Percentiles rank a stretch among this genome's conserved stretches.
Conservation (phyloP, 257 asterid species). For the Solanum microdontum region DNA sequence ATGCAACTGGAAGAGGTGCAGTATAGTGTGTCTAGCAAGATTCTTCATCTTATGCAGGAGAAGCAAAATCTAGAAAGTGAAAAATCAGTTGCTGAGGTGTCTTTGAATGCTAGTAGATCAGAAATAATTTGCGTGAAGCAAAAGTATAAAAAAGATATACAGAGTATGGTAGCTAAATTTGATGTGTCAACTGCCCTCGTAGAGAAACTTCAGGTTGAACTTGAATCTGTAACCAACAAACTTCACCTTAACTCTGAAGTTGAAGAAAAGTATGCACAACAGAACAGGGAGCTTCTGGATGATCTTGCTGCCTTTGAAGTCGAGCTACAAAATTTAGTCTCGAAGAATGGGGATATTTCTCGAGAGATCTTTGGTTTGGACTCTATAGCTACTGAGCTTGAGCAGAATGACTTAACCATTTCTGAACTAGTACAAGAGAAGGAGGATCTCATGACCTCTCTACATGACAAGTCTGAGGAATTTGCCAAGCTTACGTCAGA, state of each 20-base stretch:
- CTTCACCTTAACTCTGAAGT: slow-evolving; percentile 40
- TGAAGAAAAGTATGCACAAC: slow-evolving; percentile 40
- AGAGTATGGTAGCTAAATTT: slow-evolving; percentile 34
- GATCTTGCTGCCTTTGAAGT: slow-evolving; percentile 52
- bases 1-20: slow-evolving; percentile 60
- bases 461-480: slow-evolving; percentile 42
- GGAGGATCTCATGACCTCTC: slow-evolving; percentile 31
- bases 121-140: slow-evolving; percentile 56
- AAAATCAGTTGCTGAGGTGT: slow-evolving; percentile 35
- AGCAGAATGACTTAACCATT: slow-evolving; percentile 30
- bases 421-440: slow-evolving; percentile 42
- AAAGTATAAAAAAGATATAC: slow-evolving; percentile 40
- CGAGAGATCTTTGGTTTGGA: slow-evolving; percentile 43
- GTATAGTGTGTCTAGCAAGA: slow-evolving; percentile 25
- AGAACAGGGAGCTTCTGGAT: slow-evolving; percentile 45
- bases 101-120: slow-evolving; percentile 42
- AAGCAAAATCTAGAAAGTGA: slow-evolving; percentile 47
- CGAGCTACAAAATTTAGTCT: slow-evolving; percentile 49
- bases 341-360: slow-evolving; percentile 39
- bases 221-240: slow-evolving; percentile 58
- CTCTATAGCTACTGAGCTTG: slow-evolving; percentile 43
- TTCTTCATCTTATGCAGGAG: slow-evolving; percentile 48
- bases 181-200: slow-evolving; percentile 54
- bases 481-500: slow-evolving; percentile 46
- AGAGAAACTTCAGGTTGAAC: slow-evolving; percentile 57